Base-by-base conservation (phyloP, 2,329 filamentous ascomycete species). In the Paraconiothyrium brasiliense region DNA sequence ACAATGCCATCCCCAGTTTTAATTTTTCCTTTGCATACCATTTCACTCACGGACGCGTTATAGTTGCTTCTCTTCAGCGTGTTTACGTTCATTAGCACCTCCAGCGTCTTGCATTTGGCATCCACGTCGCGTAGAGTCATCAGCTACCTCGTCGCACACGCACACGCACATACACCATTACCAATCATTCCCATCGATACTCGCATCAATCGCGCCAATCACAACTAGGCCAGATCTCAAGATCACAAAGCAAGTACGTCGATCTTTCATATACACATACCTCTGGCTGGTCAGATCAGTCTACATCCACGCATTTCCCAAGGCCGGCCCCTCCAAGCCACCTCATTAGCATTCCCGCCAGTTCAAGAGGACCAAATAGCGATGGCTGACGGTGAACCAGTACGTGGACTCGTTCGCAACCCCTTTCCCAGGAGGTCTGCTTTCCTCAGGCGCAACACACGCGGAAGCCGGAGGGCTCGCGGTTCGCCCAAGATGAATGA, bases 341-440 rank as follows among this genome's bases (percentile, higher is more conserved):
- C 37, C 24, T 55, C 39, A 5, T 24, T 34, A 20, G 16, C 1
- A 8, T 11, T 46, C 0, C 4, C 9, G 22, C 3, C 10, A 14
- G 11, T 10, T 46, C 10, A 14, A n/a, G 27, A 55, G 10, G 27
- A 11, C 8, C 11, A 32, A 44, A 32, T 9, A 46, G 20, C 22
- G 5, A 58, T 58, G 48, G 30, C 48, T 58, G 39, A 58, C 27
- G 2, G 8, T 20, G 47, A 35, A 35, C 10, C 57, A 51, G 48
- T 30, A 58, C 11, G n/a, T 14, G 6, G 10, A 7, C 20, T 55
- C 41, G 30, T 51, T 27, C 24, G 14, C 56, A 51, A 44, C 22
- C 24, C 30, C 9, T 57, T 57, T 30, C 20, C 54, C 5, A 14
- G 32, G 27, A 49, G 50, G 2, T n/a, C 55, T 20, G 27, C 14